Conservation (phyloP, 2,329 filamentous ascomycete genomes). For the Phaeoacremonium minimum region DNA sequence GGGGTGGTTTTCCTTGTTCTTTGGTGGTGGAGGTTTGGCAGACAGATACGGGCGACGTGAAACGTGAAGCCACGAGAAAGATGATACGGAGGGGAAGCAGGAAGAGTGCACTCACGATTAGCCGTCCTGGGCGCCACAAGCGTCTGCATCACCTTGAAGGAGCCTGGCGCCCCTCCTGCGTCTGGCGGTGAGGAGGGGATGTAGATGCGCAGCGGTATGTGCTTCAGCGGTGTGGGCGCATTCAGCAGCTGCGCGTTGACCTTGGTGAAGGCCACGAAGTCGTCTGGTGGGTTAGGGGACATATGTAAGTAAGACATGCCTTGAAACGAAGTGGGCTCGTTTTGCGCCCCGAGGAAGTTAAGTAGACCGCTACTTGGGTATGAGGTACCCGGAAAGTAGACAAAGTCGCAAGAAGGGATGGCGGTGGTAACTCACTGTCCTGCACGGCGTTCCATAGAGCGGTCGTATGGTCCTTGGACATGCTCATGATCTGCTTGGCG, state of each 20-base stretch:
- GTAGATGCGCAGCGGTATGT: conserved; percentile 87
- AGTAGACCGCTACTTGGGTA: no score
- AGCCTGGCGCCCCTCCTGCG: conserved; percentile 29
- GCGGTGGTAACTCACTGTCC: conserved; percentile 47
- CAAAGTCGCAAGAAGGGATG: neutral
- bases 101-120: conserved; percentile 25
- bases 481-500: conserved; percentile 83
- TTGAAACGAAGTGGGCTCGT: no score
- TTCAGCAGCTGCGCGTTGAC: conserved; percentile 77
- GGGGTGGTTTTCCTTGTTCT: no score
- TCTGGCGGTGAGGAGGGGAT: conserved; percentile 62
- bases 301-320: no score
- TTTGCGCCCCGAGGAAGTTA: no score
- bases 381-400: conserved; percentile 1
- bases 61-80: no score
- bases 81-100: conserved; percentile 1
- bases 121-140: conserved; percentile 52
- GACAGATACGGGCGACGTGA: no score
- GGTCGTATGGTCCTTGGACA: conserved; percentile 80
- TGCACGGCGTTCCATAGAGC: conserved; percentile 78
- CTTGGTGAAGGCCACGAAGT: conserved; percentile 66
- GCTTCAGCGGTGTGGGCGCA: conserved; percentile 67
- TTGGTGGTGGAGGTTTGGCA: no score
- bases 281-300: conserved; percentile 59
- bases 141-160: conserved; percentile 72